phyloP scores from a whole-genome alignment of 371 early-diverging fungal genomes.

The Mucor irregularis region DNA sequence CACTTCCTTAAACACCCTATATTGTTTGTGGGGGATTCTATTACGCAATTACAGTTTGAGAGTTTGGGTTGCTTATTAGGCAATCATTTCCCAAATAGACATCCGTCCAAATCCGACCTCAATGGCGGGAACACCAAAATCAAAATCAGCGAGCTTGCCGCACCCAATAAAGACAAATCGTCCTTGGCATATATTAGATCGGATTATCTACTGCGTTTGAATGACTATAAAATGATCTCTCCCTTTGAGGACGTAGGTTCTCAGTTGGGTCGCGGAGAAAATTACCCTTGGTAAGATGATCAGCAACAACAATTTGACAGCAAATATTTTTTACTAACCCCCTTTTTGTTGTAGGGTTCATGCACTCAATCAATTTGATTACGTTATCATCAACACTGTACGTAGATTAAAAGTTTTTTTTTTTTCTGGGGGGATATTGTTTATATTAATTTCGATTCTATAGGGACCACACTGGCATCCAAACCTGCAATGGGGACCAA shows the following conservation, averaged over 20 bases:
- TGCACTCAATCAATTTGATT: slow-evolving; percentile 37
- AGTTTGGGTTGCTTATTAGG: slow-evolving; percentile 45
- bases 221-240: slow-evolving; percentile 43
- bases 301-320: background rate
- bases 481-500: slow-evolving; percentile 35
- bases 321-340: background rate
- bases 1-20: slow-evolving; percentile 40
- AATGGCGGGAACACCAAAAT: slow-evolving; percentile 37
- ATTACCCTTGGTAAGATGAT: slow-evolving; percentile 42
- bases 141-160: slow-evolving; percentile 18
- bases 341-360: slow-evolving; percentile 31
- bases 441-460: too few species aligned
- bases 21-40: slow-evolving; percentile 48
- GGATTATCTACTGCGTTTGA: slow-evolving; percentile 43
- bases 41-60: slow-evolving; percentile 49
- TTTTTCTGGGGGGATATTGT: too few species aligned
- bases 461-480: slow-evolving; percentile 53
- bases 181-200: slow-evolving; percentile 42
- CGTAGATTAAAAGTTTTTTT: background rate
- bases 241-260: slow-evolving; percentile 38
- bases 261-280: slow-evolving; percentile 42
- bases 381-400: slow-evolving; percentile 49
- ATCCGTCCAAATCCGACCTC: slow-evolving; percentile 9
- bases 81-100: slow-evolving; percentile 18
- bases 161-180: slow-evolving; percentile 23